These are phyloP conservation scores for Xerocomus minutiporus DNA, from an alignment of 1,284 basidiomycete genomes.

Conservation along the genomic window DNA sequence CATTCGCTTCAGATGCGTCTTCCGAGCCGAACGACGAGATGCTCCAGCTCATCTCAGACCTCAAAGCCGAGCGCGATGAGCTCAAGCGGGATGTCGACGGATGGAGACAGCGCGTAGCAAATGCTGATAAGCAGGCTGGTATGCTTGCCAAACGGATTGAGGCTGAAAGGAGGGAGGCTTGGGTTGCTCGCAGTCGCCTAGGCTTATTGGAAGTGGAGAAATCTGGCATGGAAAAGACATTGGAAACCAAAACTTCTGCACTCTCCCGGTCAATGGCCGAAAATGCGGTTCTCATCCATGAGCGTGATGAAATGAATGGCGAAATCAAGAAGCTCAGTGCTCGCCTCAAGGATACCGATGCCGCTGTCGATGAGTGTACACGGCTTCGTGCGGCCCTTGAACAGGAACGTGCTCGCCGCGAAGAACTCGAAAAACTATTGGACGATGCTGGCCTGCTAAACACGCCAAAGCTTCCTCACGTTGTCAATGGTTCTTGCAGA, in stretches of 20 bases:
- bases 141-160: conserved; percentile 63
- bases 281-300: conserved; percentile 29
- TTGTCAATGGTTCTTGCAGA: conserved; percentile 10
- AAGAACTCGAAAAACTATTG: conserved; percentile 43
- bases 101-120: conserved; percentile 64
- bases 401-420: conserved; percentile 36
- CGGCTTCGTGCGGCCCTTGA: conserved; percentile 34
- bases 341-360: conserved; percentile 31
- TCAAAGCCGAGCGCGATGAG: conserved; percentile 75
- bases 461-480: conserved; percentile 25
- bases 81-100: conserved; percentile 72
- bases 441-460: conserved; percentile 35
- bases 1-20: conserved; percentile 46
- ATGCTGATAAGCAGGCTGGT: conserved; percentile 59
- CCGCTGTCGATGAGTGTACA: conserved; percentile 33
- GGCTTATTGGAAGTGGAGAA: conserved; percentile 66
- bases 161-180: conserved; percentile 65
- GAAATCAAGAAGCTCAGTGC: conserved; percentile 34
- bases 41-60: conserved; percentile 64
- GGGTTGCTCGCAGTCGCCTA: conserved; percentile 65
- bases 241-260: conserved; percentile 39
- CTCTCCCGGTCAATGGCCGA: conserved; percentile 35
- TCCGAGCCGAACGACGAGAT: conserved; percentile 67
- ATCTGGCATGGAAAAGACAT: conserved; percentile 42
- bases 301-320: conserved; percentile 32